These are phyloP conservation scores for Fusarium verrucosum DNA, from an alignment of 2,329 filamentous ascomycete genomes.

Conservation along the genomic window DNA sequence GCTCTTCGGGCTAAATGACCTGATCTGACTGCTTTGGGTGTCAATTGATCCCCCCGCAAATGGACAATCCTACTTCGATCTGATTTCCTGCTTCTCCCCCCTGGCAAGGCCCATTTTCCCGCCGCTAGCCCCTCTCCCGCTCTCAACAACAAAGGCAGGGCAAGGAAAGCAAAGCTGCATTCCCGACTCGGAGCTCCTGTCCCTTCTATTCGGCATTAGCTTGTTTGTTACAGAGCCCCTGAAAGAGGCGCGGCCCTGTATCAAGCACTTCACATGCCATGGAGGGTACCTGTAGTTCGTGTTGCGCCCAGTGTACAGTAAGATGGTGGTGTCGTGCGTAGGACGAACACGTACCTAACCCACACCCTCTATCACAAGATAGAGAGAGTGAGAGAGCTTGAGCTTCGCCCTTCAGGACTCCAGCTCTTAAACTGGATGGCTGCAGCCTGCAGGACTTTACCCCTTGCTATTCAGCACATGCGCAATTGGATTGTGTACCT, in stretches of 20 bases:
- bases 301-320: neutral
- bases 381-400: slow-evolving; percentile 6
- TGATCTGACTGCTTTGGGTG: slow-evolving; percentile 16
- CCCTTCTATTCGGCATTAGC: slow-evolving; percentile 23
- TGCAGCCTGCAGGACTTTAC: slow-evolving; percentile 2
- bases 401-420: neutral
- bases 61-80: slow-evolving; percentile 1
- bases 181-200: neutral
- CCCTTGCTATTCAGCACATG: slow-evolving; percentile 10
- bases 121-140: neutral
- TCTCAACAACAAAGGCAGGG: slow-evolving; percentile 6
- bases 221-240: slow-evolving; percentile 1
- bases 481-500: slow-evolving; percentile 2
- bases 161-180: slow-evolving; percentile 6
- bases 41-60: slow-evolving; percentile 18
- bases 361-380: neutral
- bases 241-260: neutral
- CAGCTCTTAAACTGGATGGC: slow-evolving; percentile 4
- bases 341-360: slow-evolving; percentile 20
- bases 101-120: slow-evolving; percentile 10
- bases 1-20: neutral
- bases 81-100: neutral
- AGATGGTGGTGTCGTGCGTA: slow-evolving; percentile 8
- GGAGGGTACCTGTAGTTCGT: slow-evolving; percentile 1
- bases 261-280: neutral